These are phyloP conservation scores for Microsporum canis DNA, from an alignment of 2,329 filamentous ascomycete genomes.

Conservation along the genomic window DNA sequence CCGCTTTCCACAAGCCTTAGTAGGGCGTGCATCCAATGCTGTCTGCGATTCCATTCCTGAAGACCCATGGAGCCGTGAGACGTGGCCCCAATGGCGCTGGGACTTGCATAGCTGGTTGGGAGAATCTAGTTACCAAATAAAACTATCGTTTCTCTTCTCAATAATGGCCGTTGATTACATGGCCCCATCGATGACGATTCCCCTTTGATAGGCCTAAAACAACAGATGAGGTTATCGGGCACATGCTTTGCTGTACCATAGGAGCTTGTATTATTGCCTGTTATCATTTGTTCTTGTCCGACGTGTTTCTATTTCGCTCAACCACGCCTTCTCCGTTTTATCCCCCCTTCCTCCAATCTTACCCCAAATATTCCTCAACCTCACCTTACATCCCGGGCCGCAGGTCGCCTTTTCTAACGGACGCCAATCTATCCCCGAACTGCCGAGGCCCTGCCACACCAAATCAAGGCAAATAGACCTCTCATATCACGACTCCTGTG, in stretches of 20 bases:
- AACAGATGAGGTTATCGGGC: not conserved
- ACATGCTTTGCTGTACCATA: conserved; percentile 2
- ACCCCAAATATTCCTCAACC: not conserved
- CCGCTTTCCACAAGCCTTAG: not conserved
- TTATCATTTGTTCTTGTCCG: conserved; percentile 2
- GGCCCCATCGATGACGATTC: not conserved
- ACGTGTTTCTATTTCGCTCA: not conserved
- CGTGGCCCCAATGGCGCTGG: conserved; percentile 32
- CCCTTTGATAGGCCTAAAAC: conserved; percentile 3
- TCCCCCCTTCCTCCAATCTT: not conserved
- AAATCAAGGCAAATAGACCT: conserved; percentile 11
- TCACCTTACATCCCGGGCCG: not conserved
- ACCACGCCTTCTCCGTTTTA: not conserved
- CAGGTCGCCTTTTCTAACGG: not conserved
- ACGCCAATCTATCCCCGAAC: conserved; percentile 2
- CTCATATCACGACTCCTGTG: conserved; percentile 7
- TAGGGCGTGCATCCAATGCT: conserved; percentile 15
- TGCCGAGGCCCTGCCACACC: conserved; percentile 12
- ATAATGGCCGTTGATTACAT: not conserved
- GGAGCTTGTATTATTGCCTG: not conserved
- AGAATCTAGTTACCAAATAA: conserved; percentile 15
- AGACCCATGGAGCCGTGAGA: conserved; percentile 25
- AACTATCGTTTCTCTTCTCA: conserved; percentile 3
- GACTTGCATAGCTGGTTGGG: conserved; percentile 23
- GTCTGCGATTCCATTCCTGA: conserved; percentile 14